Base-by-base conservation (phyloP, 257 asterid genomes). In the Solanum pinnatisectum region DNA sequence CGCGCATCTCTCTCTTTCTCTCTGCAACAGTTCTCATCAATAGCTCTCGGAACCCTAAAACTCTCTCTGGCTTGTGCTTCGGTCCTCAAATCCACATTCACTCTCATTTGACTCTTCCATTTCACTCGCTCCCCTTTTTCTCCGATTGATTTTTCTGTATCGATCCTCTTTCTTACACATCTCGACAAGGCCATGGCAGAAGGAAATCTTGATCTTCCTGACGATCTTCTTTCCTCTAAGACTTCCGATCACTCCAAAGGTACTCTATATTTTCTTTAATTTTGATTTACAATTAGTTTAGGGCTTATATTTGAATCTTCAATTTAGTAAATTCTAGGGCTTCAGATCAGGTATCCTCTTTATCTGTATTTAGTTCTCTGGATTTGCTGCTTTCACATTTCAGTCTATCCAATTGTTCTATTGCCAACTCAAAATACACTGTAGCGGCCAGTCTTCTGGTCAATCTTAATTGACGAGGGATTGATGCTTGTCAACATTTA, bases 171-270 rank as follows among this genome's bases (percentile, higher is more conserved):
- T 40, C 84, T 84, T 65, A 72, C 23, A 70, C 37, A 72, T 60
- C 73, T 70, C 39, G 39, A 70, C 79, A 78, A 42, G 84, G 84
- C 89, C 91, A 97, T 97, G 99, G 92, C 95, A 86, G 98, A 93
- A 65, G 91, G 92, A 89, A 95, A 95, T 91, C 94, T 94, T 78
- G 95, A 94, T 93, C 97, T 94, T 88, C 95, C 94, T 60, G 95
- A 94, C 89, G 94, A 95, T 95, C 96, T 95, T 93, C 88, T 94
- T 90, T 84, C 86, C 10, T 91, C 96, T 30, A 93, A 92, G 91
- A 87, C 88, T 73, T 89, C 95, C 88, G 98, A 95, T 94, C 98
- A 96, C 88, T 92, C 96, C 72, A 93, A 95, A 93, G 98, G 99
- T 97, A 72, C 83, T 89, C 85, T 14, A 20, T 59, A 52, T 32